Evolutionary conservation across 2,329 filamentous ascomycete genomes (phyloP), one percentile per base, ranked within the genome.

Genomic region (Sporothrix phasma): DNA sequence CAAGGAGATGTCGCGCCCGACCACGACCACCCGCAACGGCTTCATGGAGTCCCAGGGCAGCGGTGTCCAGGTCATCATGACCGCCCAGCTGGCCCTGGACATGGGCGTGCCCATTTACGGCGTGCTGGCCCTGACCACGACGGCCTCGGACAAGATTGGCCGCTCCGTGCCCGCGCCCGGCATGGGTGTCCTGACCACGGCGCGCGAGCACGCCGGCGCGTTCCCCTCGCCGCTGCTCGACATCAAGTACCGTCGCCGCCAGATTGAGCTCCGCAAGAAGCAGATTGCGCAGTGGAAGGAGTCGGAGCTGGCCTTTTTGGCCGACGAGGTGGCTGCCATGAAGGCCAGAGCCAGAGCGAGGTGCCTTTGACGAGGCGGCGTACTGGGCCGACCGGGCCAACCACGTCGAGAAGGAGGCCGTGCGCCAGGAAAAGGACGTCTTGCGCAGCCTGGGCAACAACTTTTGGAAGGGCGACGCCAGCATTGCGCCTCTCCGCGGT

Each of bases 21-120:
- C 92, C 5, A 99, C 94, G 51, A 99, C 94, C 3, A 99, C 94
- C 67, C 85, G 94, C 77, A 94, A 92, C 72, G 94, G 94, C 61
- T 99, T 99, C 82, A 97, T 99, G 94, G 94, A 99, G 78, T 96
- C 95, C 3, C 94, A 99, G 78, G 94, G 94, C 73, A 96, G 92
- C 72, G 94, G 95, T 88, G 88, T 99, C 76, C 94, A 99, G 78
- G 84, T 99, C 72, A 93, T 99, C 77, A 99, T 99, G 94, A 96
- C 90, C 68, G 94, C 93, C 64, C 90, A 89, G 79, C 87, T 99
- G 69, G 94, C 94, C 49, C 80, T 99, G 63, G 94, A 99, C 68
- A 99, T 99, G 94, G 94, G 94, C 76, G 91, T 99, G 29, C 94
- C 94, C 13, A 97, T 99, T 73, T 92, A 99, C 73, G 93, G 93